These are phyloP conservation scores for Umbilicus rupestris DNA, from an alignment of 164 flowering plant species.

Conservation along the genomic window DNA sequence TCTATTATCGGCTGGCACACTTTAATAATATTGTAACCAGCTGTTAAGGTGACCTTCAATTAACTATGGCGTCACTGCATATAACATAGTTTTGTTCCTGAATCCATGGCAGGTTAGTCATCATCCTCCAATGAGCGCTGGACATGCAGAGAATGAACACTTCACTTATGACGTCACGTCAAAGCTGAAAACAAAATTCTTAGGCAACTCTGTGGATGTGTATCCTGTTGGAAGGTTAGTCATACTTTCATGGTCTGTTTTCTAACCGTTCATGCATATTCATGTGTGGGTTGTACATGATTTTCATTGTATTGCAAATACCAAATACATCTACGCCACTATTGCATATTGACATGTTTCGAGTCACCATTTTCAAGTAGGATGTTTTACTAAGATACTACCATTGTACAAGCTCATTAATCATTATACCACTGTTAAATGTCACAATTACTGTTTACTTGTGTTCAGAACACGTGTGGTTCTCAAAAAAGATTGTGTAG, in stretches of 20 bases:
- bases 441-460: not conserved
- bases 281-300: not conserved
- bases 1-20: not conserved
- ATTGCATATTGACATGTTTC: too few species aligned
- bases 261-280: not conserved
- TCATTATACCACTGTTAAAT: too few species aligned
- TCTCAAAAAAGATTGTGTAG: slow-evolving; percentile 59
- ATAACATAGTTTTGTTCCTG: not conserved
- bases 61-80: not conserved
- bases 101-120: slow-evolving; percentile 53
- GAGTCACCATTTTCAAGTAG: too few species aligned
- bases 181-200: slow-evolving; percentile 62
- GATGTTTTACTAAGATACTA: too few species aligned
- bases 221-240: slow-evolving; percentile 65
- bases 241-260: slow-evolving; percentile 3
- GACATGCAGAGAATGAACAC: slow-evolving; percentile 82
- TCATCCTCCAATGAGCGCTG: slow-evolving; percentile 91
- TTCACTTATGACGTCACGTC: slow-evolving; percentile 73
- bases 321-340: not conserved
- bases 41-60: not conserved
- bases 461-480: slow-evolving; percentile 55
- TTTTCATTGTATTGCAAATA: not conserved
- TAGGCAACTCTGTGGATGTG: slow-evolving; percentile 72
- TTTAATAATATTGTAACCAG: not conserved
- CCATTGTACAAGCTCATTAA: too few species aligned